Base-by-base conservation (phyloP, 2,329 filamentous ascomycete genomes). In the Claviceps sp. region DNA sequence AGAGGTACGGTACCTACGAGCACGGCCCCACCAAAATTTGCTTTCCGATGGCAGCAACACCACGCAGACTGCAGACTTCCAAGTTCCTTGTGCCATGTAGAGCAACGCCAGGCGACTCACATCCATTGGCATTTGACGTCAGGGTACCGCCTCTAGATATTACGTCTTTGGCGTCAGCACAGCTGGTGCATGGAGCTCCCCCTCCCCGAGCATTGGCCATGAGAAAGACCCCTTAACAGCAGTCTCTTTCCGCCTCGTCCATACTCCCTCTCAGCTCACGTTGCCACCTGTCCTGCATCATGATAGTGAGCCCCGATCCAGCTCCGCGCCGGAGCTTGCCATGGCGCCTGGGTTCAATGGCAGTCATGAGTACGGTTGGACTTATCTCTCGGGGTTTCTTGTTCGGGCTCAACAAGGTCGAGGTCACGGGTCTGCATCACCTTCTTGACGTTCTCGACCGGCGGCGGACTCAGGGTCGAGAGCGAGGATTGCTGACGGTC, bases 401-500 rank as follows among this genome's bases (percentile, higher is more conserved):
- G 44, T 85, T 82, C 57, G 80, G 79, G 0, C 67, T 91, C 55
- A 94, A 86, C 65, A 77, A 74, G 26, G 82, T 88, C 46, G 83
- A 96, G 65, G 80, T 87, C 5, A 76, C 82, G 59, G 91, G 91
- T 1, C 71, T 94, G 54, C 81, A 89, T 47, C 70, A 75, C 11
- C 93, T 98, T 57, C 70, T 93, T 38, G 73, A 81, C 48, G 70
- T 91, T 4, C 70, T 97, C 39, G 89, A 96, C 60, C 76, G 78
- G 58, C 79, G 91, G 55, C 74, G 76, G 58, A 77, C 80, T 3
- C 75, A 78, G 43, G 75, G 74, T 49, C 80, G 88, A 56, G 73
- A 84, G 52, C 79, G 83, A 60, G 93, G 91, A 17, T 75, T 97
- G 54, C 75, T 97, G 55, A 97, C 91, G 57, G 87, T 71, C 8